Base-by-base conservation (phyloP, 225 moss, liverwort and hornwort genomes). In the Climacium dendroides region DNA sequence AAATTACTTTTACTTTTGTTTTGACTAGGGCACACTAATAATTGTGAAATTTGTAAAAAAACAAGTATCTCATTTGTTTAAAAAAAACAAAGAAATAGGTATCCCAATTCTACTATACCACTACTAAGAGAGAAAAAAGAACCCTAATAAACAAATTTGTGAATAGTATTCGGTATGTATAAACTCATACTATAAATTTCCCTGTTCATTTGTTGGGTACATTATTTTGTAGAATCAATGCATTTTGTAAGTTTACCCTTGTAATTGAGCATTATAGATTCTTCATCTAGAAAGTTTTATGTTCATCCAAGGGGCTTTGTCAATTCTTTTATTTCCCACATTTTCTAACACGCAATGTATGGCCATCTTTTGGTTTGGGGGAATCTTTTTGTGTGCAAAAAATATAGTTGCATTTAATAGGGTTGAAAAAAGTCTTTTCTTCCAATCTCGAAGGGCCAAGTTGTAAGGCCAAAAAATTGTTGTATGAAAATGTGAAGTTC, bases 311-410 rank as follows among this genome's bases (percentile, higher is more conserved):
- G 9, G 43, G 16, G 26, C 9, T 43, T 71, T 28, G 28, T 43
- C 26, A 71, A 43, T 24, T 71, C 8, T 71, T 15, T 71, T 2
- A 26, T 26, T 9, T 15, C 3, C 26, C 3, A 24, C 8, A 41
- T 41, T 41, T 70, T 43, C 2, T 26, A 0, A 4, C 5, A 9
- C 0, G 9, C 0, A 1, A n/a, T n/a, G n/a, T n/a, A n/a, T n/a
- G 15, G 20, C 2, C 11, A 20, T 66, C 0, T 1, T 1, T 1
- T 20, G 20, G 0, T 5, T 65, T 65, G 10, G 11, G 11, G 6
- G 11, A 66, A 66, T 20, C n/a, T 66, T 20, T 66, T 66, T 20
- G 11, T n/a, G 4, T 65, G 19, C 9, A n/a, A 20, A n/a, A n/a
- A 20, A 11, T n/a, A 20, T 20, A 66, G 20, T 20, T 3, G 2